A percentile compares a stretch with the other conserved stretches of the same genome.
These are phyloP conservation scores for Tetrapisispora taiwanensis DNA, from an alignment of 805 yeast genomes.

Conservation along the genomic window DNA sequence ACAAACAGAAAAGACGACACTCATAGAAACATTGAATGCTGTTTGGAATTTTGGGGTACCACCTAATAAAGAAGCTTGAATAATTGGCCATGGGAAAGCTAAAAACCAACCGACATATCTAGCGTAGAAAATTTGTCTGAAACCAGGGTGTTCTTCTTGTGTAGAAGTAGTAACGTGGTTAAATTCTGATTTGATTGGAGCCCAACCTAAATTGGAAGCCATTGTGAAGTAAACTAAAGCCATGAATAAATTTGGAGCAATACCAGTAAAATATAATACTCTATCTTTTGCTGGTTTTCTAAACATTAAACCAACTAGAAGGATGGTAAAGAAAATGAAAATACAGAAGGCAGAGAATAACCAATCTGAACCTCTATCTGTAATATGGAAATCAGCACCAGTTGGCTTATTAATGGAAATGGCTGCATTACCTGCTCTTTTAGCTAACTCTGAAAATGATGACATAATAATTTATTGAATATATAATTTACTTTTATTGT, in stretches of 20 bases:
- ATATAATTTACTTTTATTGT: too few relatives aligned
- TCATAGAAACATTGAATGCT: constrained; percentile 26
- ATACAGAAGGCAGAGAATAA: constrained; percentile 52
- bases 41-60: constrained; percentile 19
- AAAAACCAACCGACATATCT: constrained; percentile 52
- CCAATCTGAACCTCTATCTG: constrained; percentile 58
- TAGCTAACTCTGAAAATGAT: constrained; percentile 13
- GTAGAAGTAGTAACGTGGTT: constrained; percentile 34
- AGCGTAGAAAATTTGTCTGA: constrained; percentile 48
- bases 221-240: constrained; percentile 44
- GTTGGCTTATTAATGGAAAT: constrained; percentile 36
- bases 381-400: constrained; percentile 42
- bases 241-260: constrained; percentile 36
- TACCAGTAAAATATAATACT: constrained; percentile 31
- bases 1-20: constrained; percentile 36
- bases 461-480: neutral
- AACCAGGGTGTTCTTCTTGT: constrained; percentile 22
- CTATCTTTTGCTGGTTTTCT: constrained; percentile 27
- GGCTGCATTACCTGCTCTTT: constrained; percentile 33
- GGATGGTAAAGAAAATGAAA: constrained; percentile 31
- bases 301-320: constrained; percentile 21
- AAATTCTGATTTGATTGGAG: constrained; percentile 40
- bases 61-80: constrained; percentile 22
- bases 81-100: constrained; percentile 38
- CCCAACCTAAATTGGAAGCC: constrained; percentile 53